phyloP scores from a whole-genome alignment of 2,329 filamentous ascomycete species.

The Scedosporium minutisporum region DNA sequence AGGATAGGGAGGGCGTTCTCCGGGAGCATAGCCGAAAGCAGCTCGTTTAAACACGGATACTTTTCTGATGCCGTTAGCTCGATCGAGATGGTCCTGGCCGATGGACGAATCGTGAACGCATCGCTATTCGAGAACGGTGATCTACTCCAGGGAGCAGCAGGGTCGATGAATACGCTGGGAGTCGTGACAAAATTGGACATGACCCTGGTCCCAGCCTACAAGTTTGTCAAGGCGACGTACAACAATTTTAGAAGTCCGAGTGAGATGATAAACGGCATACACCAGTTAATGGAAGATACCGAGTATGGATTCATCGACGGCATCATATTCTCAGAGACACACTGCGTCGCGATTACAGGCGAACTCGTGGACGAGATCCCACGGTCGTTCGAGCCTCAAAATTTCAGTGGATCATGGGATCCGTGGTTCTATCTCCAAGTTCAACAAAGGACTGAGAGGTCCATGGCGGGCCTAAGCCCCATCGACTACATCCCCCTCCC shows the following conservation, averaged over 20 bases:
- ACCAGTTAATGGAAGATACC: conserved; percentile 30
- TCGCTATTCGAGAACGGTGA: conserved; percentile 46
- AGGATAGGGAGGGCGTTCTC: conserved; percentile 60
- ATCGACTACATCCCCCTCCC: conserved; percentile 49
- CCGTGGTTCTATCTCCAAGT: conserved; percentile 59
- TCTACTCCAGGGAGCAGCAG: conserved; percentile 55
- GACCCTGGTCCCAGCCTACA: conserved; percentile 42
- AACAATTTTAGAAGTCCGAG: conserved; percentile 29
- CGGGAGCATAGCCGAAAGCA: conserved; percentile 59
- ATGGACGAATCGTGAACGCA: conserved; percentile 45
- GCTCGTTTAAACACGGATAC: conserved; percentile 56
- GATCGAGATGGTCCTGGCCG: conserved; percentile 55
- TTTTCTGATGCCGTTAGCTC: conserved; percentile 53
- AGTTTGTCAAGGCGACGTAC: conserved; percentile 50
- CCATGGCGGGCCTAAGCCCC: conserved; percentile 17
- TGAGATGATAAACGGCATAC: conserved; percentile 19
- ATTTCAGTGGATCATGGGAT: conserved; percentile 50
- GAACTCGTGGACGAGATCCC: conserved; percentile 39
- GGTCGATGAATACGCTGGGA: conserved; percentile 59
- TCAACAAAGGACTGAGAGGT: conserved; percentile 20
- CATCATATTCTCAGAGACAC: conserved; percentile 50
- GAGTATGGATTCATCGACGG: conserved; percentile 54
- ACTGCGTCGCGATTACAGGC: conserved; percentile 52
- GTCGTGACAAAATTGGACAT: conserved; percentile 55
- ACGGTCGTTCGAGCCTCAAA: conserved; percentile 21